phyloP scores from a whole-genome alignment of 1,284 basidiomycete species.

The Coriolopsis trogii region DNA sequence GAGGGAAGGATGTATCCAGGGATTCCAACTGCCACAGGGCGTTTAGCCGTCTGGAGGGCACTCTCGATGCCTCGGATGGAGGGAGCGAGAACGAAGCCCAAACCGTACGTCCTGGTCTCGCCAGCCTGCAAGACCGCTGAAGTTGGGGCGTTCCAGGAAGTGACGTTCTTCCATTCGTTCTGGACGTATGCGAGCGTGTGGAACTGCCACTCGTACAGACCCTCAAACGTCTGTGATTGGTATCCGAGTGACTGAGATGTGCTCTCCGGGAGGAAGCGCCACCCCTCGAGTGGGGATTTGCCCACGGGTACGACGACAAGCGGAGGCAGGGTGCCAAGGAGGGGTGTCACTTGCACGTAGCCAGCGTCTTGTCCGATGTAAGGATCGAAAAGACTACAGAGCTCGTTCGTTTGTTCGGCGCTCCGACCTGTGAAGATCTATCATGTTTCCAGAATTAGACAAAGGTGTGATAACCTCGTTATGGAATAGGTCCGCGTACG shows the following conservation, averaged over 20 bases:
- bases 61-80: constrained; percentile 55
- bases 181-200: constrained; percentile 61
- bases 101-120: constrained; percentile 54
- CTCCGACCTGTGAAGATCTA: constrained; percentile 61
- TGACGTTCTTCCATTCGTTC: constrained; percentile 55
- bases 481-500: constrained; percentile 32
- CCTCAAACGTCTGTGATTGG: constrained; percentile 65
- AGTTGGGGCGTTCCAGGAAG: constrained; percentile 59
- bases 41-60: constrained; percentile 42
- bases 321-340: constrained; percentile 57
- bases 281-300: constrained; percentile 58
- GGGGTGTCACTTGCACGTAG: constrained; percentile 53
- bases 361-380: constrained; percentile 62
- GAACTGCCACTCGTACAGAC: constrained; percentile 62
- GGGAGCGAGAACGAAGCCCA: constrained; percentile 52
- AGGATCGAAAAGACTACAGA: constrained; percentile 60
- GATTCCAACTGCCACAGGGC: constrained; percentile 56
- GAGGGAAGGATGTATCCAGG: constrained; percentile 57
- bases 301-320: constrained; percentile 52
- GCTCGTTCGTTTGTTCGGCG: constrained; percentile 52
- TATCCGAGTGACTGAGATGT: constrained; percentile 50
- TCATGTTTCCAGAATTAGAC: not conserved
- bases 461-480: not conserved
- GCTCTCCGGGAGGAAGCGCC: constrained; percentile 58
- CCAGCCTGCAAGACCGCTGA: constrained; percentile 51